A percentile compares a stretch with the other conserved stretches of the same genome.
phyloP scores from a whole-genome alignment of 768 basidiomycete species.

The Gloeostereum incarnatum region DNA sequence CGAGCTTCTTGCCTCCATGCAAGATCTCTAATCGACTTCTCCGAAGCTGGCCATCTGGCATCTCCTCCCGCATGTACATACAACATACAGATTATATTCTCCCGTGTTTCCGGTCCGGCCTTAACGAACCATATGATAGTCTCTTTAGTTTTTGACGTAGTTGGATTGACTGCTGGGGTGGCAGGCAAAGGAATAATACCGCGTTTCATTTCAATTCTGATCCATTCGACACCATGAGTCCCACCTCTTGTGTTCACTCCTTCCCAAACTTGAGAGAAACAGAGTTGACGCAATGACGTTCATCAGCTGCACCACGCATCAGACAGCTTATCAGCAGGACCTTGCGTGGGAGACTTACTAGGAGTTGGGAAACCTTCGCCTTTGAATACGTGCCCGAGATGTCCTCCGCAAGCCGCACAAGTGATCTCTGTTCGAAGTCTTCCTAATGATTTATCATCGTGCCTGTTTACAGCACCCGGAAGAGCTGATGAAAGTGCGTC shows the following conservation, averaged over 20 bases:
- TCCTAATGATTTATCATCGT: slow-evolving; percentile 61
- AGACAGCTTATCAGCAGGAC: background rate
- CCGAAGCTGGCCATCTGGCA: too few relatives aligned
- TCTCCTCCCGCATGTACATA: too few relatives aligned
- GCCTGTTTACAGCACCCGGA: slow-evolving; percentile 77
- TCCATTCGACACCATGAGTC: too few relatives aligned
- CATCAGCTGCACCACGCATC: slow-evolving; percentile 42
- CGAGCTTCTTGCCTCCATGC: slow-evolving; percentile 73
- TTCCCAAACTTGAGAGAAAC: slow-evolving; percentile 72
- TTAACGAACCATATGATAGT: too few relatives aligned
- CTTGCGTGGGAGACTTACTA: slow-evolving; percentile 39
- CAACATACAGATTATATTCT: too few relatives aligned
- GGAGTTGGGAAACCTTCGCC: slow-evolving; percentile 80
- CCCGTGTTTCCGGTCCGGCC: too few relatives aligned
- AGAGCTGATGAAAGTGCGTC: slow-evolving; percentile 45
- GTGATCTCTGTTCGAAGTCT: slow-evolving; percentile 79
- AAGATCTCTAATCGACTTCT: slow-evolving; percentile 45
- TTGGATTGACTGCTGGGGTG: too few relatives aligned
- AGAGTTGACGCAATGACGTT: slow-evolving; percentile 88
- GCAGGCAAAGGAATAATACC: too few relatives aligned
- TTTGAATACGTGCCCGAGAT: slow-evolving; percentile 93
- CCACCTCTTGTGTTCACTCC: too few relatives aligned
- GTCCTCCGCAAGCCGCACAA: slow-evolving; percentile 86
- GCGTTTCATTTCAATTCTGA: too few relatives aligned
- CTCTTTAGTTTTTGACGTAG: too few relatives aligned